Conservation (phyloP, 164 flowering plant species). For the Kalanchoe fedtschenkoi region DNA sequence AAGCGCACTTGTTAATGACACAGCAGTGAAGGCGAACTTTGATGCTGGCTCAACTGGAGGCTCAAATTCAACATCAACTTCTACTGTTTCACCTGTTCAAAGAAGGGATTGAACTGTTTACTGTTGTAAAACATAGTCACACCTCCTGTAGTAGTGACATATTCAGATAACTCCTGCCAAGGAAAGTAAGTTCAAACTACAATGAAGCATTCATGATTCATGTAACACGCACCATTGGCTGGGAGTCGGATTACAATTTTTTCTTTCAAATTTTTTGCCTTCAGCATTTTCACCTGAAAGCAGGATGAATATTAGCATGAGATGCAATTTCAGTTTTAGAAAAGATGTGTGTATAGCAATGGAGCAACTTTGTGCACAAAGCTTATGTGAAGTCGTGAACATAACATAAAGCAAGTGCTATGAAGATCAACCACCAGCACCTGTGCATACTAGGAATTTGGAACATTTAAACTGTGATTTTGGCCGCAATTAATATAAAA, state of each 20-base stretch:
- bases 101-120: neutral
- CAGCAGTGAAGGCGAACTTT: neutral
- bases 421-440: neutral
- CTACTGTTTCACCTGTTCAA: conserved; percentile 57
- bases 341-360: too few relatives aligned
- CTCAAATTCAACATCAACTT: conserved; percentile 46
- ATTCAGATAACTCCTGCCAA: neutral
- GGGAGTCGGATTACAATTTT: conserved; percentile 54
- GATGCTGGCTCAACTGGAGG: conserved; percentile 21
- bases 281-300: conserved; percentile 41
- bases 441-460: neutral
- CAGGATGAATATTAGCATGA: too few relatives aligned
- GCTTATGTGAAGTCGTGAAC: neutral
- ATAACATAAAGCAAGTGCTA: neutral
- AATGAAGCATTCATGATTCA: neutral
- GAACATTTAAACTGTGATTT: too few relatives aligned
- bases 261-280: conserved; percentile 37
- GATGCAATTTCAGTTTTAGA: neutral
- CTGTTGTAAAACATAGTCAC: too few relatives aligned
- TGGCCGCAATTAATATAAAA: neutral
- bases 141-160: neutral
- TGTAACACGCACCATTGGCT: conserved; percentile 39
- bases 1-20: conserved; percentile 20
- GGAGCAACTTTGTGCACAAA: neutral
- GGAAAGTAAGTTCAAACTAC: too few relatives aligned